A percentile compares a stretch with the other conserved stretches of the same genome.
phyloP scores from a whole-genome alignment of 2,329 filamentous ascomycete genomes.

The Aspergillus sclerotialis region DNA sequence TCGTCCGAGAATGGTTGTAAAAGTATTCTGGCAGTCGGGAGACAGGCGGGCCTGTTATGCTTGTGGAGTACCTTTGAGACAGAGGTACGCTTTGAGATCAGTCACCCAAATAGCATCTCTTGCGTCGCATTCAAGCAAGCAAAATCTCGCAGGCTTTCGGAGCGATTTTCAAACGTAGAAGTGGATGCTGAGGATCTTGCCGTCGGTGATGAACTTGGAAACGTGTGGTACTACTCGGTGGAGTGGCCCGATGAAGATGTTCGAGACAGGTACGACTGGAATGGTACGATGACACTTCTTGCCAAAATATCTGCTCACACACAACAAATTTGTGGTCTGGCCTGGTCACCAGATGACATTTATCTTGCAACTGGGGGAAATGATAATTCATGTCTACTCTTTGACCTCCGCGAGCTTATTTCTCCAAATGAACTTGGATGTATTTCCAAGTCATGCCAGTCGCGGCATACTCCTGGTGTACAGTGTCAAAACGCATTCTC shows the following conservation, averaged over 20 bases:
- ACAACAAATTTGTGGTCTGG: slow-evolving; percentile 89
- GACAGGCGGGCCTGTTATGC: slow-evolving; percentile 67
- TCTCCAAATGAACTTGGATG: slow-evolving; percentile 10
- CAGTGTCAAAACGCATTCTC: slow-evolving; percentile 14
- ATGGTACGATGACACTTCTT: slow-evolving; percentile 69
- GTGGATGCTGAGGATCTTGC: slow-evolving; percentile 75
- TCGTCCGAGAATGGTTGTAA: slow-evolving; percentile 70
- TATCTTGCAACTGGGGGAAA: slow-evolving; percentile 85
- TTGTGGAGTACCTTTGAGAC: slow-evolving; percentile 67
- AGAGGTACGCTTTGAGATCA: slow-evolving; percentile 65
- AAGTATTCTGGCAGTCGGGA: slow-evolving; percentile 76
- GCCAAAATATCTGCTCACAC: slow-evolving; percentile 70
- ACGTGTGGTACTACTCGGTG: slow-evolving; percentile 79
- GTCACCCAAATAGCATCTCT: slow-evolving; percentile 65
- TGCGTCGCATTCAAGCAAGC: slow-evolving; percentile 76
- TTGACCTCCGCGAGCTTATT: slow-evolving; percentile 57
- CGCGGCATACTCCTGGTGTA: slow-evolving; percentile 8
- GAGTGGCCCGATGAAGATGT: slow-evolving; percentile 62
- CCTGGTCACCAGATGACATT: slow-evolving; percentile 71
- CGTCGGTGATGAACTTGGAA: slow-evolving; percentile 75
- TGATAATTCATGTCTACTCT: slow-evolving; percentile 82
- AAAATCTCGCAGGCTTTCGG: slow-evolving; percentile 43
- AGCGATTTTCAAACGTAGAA: slow-evolving; percentile 39
- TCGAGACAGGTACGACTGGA: slow-evolving; percentile 66
- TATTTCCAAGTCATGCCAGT: slow-evolving; percentile 5